Evolutionary conservation across 257 asterid species (phyloP).

Genomic region (Mitragyna speciosa): DNA sequence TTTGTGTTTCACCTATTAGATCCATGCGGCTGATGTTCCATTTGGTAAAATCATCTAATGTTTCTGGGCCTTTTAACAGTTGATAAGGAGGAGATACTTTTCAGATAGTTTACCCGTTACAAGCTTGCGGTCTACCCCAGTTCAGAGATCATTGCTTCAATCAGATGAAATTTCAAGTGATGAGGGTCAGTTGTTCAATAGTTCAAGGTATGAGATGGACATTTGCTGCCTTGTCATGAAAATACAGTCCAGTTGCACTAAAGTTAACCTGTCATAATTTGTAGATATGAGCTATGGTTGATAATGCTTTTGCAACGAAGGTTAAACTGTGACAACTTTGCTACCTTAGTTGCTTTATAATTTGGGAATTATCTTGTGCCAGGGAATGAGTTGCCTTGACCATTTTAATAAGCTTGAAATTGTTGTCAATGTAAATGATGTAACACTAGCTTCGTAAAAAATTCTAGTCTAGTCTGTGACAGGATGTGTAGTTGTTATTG

Average conservation of each 20-base stretch:
- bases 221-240: neutral
- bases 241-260: neutral
- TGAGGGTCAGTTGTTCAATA: conserved; percentile 64
- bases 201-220: conserved; percentile 35
- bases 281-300: neutral
- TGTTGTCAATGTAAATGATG: neutral
- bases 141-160: conserved; percentile 45
- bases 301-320: neutral
- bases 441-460: neutral
- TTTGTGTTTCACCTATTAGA: conserved; percentile 35
- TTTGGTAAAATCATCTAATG: conserved; percentile 20
- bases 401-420: neutral
- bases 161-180: conserved; percentile 73
- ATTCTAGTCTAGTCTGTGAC: neutral
- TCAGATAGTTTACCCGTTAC: conserved; percentile 85
- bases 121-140: conserved; percentile 59
- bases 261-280: neutral
- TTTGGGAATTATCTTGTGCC: neutral
- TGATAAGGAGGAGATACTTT: conserved; percentile 95
- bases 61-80: conserved; percentile 45
- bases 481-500: neutral
- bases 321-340: neutral
- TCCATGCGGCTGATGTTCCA: conserved; percentile 1
- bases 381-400: neutral
- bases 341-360: neutral